Evolutionary conservation across 177 flowering plant genomes (phyloP).

Genomic region (Vitis hybrid): DNA sequence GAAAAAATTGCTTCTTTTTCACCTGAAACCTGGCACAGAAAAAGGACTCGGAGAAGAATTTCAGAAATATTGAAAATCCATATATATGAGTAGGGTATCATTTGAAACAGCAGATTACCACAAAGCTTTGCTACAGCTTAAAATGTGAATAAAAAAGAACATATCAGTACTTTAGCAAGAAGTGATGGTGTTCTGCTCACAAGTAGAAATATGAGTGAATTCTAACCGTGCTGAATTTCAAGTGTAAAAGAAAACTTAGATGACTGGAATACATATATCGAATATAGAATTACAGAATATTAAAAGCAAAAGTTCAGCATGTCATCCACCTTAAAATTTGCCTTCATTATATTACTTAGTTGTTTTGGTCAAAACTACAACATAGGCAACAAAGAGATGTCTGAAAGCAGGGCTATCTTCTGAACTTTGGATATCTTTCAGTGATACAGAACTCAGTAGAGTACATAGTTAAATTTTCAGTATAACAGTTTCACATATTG

Average conservation of each 20-base stretch:
- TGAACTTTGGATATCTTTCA: no score
- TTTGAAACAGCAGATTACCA: neutral
- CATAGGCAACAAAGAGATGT: no score
- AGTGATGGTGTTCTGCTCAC: neutral
- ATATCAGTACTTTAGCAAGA: neutral
- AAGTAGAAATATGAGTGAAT: neutral
- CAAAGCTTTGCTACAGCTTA: neutral
- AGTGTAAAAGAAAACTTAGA: neutral
- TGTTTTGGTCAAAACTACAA: no score
- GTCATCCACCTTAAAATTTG: neutral
- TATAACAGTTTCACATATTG: no score
- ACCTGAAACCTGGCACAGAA: conserved; percentile 40
- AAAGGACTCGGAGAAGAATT: neutral
- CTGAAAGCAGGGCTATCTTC: no score
- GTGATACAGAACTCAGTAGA: no score
- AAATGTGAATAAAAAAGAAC: neutral
- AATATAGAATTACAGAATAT: neutral
- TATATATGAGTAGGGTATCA: neutral
- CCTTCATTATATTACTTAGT: neutral
- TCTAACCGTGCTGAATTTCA: neutral
- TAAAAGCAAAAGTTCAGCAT: neutral
- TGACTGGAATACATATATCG: neutral
- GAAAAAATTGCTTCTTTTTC: conserved; percentile 52
- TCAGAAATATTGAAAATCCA: neutral
- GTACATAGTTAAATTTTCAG: no score